phyloP scores from a whole-genome alignment of 139 green algal species.

The Trebouxia sp. region DNA sequence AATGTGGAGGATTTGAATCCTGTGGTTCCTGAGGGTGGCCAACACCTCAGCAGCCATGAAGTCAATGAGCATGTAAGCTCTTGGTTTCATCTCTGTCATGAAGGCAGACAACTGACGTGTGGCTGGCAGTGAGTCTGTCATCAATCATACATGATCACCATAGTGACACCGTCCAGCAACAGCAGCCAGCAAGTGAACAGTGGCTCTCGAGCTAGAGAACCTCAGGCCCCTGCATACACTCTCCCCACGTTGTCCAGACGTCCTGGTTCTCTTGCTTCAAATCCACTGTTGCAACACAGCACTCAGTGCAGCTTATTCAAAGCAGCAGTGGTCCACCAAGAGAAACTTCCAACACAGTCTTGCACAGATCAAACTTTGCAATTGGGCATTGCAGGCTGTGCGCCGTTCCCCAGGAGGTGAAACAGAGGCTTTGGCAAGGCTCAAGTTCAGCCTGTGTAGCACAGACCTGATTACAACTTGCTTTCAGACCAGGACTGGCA shows the following conservation, averaged over 20 bases:
- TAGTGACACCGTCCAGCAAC: no score
- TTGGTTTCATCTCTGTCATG: not conserved
- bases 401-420: conserved; percentile 93
- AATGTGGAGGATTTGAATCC: conserved; percentile 47
- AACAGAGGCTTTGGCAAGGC: conserved; percentile 76
- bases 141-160: no score
- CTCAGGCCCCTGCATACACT: no score
- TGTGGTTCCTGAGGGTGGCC: conserved; percentile 26
- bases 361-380: no score
- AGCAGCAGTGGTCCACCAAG: no score
- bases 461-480: conserved; percentile 71
- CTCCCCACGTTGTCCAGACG: no score
- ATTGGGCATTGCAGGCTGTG: conserved; percentile 55
- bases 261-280: no score
- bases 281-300: no score
- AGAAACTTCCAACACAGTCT: no score
- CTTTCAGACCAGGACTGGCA: conserved; percentile 90
- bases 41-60: conserved; percentile 30
- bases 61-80: conserved; percentile 27
- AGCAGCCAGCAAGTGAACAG: not conserved
- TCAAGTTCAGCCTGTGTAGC: conserved; percentile 96
- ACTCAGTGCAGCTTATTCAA: no score
- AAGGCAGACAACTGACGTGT: not conserved
- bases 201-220: no score
- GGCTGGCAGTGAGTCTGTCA: not conserved